Conservation (phyloP, 257 asterid genomes). For the Jasminum sambac region DNA sequence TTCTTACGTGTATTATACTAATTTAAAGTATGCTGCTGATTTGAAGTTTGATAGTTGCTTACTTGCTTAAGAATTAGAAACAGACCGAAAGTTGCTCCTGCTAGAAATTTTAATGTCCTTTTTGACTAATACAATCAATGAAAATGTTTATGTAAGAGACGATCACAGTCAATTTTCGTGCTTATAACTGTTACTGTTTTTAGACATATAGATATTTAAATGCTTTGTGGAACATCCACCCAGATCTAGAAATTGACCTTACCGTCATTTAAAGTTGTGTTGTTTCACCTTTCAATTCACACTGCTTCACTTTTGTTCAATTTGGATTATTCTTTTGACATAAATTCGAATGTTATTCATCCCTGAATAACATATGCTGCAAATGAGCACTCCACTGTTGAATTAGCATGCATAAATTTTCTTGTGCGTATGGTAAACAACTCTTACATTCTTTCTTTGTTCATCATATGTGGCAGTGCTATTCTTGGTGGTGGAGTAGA, state of each 20-base stretch:
- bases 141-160: constrained; percentile 9
- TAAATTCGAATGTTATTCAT: neutral
- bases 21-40: too few relatives aligned
- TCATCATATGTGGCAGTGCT: constrained; percentile 61
- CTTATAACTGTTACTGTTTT: neutral
- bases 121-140: too few relatives aligned
- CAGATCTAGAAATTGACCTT: neutral
- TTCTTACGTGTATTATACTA: too few relatives aligned
- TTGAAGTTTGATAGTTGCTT: too few relatives aligned
- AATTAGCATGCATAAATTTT: neutral
- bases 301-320: constrained; percentile 1
- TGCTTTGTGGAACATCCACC: constrained; percentile 10
- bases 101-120: constrained; percentile 8
- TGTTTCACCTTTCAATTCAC: neutral
- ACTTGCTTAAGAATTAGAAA: too few relatives aligned
- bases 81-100: constrained; percentile 2
- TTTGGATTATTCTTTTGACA: neutral
- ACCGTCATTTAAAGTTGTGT: neutral
- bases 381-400: neutral
- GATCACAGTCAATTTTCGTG: neutral
- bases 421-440: neutral
- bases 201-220: neutral
- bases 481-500: constrained; percentile 72
- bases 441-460: constrained; percentile 13
- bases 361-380: constrained; percentile 16